Evolutionary conservation across 176 grass and related monocot species (phyloP).

Genomic region (Elaeis guineensis): DNA sequence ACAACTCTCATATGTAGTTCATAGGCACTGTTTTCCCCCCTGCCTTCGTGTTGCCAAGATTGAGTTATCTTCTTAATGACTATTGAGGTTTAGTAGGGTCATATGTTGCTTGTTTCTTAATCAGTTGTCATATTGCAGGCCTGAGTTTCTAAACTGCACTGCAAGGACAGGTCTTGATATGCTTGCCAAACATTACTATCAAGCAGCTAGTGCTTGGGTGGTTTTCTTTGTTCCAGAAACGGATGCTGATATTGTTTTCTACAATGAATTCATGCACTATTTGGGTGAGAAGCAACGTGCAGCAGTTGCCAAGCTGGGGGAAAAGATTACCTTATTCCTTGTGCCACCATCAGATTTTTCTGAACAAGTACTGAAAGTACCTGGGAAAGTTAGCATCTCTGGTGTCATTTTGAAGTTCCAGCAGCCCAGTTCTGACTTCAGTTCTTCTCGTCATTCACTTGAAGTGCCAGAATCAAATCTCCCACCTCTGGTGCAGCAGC

Average conservation of each 20-base stretch:
- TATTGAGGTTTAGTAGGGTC: too few species aligned
- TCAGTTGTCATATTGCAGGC: constrained; percentile 35
- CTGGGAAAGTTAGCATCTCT: constrained; percentile 93
- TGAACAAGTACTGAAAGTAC: constrained; percentile 86
- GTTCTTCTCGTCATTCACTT: constrained; percentile 26
- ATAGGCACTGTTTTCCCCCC: too few species aligned
- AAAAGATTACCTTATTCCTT: constrained; percentile 80
- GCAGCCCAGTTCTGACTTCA: constrained; percentile 38
- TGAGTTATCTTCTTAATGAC: too few species aligned
- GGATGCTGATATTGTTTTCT: constrained; percentile 71
- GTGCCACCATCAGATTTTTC: constrained; percentile 92
- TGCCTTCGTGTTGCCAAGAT: too few species aligned
- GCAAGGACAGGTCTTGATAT: constrained; percentile 90
- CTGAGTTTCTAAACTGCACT: constrained; percentile 68
- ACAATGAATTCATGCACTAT: constrained; percentile 99
- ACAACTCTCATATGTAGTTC: too few species aligned
- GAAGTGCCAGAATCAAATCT: constrained; percentile 28
- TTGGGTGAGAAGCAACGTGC: constrained; percentile 86
- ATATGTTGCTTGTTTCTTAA: too few species aligned
- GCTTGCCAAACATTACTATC: constrained; percentile 90
- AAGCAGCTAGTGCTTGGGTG: constrained; percentile 74
- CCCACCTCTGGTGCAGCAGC: constrained; percentile 13
- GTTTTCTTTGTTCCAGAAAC: constrained; percentile 96
- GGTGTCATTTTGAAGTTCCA: constrained; percentile 83
- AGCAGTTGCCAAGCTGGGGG: constrained; percentile 87